phyloP scores from a whole-genome alignment of 257 asterid genomes.

The Solanum lignicaule region DNA sequence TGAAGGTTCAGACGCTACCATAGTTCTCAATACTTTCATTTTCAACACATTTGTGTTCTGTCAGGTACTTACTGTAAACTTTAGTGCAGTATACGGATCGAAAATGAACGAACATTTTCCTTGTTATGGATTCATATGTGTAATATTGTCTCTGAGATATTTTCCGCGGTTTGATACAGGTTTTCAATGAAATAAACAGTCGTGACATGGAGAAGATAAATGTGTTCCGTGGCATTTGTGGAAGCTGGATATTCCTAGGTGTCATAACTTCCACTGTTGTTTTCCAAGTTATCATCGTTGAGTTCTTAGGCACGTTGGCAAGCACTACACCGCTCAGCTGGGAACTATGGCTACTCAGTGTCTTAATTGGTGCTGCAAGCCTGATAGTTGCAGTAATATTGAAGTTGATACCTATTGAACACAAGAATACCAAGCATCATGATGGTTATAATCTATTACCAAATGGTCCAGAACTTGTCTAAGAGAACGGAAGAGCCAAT shows the following conservation, averaged over 20 bases:
- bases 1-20: conserved; percentile 29
- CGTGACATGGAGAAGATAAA: conserved; percentile 79
- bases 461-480: conserved; percentile 61
- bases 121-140: background rate
- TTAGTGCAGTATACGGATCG: background rate
- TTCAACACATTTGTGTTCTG: conserved; percentile 88
- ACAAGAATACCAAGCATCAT: conserved; percentile 20
- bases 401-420: conserved; percentile 47
- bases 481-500: background rate
- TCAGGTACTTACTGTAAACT: conserved; percentile 29
- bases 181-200: conserved; percentile 78
- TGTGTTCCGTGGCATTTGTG: conserved; percentile 45
- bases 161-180: conserved; percentile 15
- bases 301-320: conserved; percentile 50
- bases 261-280: conserved; percentile 44
- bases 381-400: conserved; percentile 39
- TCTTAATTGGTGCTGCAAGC: conserved; percentile 44
- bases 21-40: conserved; percentile 52
- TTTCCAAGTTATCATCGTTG: conserved; percentile 59
- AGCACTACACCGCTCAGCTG: conserved; percentile 47
- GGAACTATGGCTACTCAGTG: conserved; percentile 47
- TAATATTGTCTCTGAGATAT: background rate
- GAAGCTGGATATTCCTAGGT: conserved; percentile 56
- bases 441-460: conserved; percentile 71
- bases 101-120: background rate